Evolutionary conservation across 257 asterid species (phyloP).

Genomic region (Phtheirospermum japonicum): DNA sequence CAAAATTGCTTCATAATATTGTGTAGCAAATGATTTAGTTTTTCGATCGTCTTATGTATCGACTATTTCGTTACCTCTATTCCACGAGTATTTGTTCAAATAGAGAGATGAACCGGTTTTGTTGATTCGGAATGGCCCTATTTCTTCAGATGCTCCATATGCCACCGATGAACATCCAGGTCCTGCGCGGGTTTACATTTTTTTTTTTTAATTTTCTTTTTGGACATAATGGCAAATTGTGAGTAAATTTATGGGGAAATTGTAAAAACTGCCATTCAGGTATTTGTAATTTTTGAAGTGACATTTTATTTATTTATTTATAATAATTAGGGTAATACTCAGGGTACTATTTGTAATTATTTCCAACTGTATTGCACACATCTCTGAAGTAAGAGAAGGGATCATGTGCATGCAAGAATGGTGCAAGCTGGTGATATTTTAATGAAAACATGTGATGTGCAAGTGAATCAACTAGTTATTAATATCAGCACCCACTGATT

Average conservation of each 20-base stretch:
- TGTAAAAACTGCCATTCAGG: no score
- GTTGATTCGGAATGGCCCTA: conserved; percentile 77
- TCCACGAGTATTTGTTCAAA: conserved; percentile 73
- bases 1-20: no score
- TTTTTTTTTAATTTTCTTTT: no score
- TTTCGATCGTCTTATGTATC: no score
- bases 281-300: no score
- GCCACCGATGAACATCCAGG: conserved; percentile 95
- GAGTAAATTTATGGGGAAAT: no score
- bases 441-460: neutral
- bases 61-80: conserved; percentile 45
- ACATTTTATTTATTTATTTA: no score
- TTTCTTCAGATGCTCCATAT: conserved; percentile 90
- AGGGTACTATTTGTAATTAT: no score
- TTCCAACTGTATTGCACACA: neutral
- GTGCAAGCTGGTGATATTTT: neutral
- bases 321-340: no score
- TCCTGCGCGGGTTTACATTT: conserved; percentile 45
- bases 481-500: neutral
- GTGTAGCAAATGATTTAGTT: neutral
- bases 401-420: neutral
- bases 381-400: neutral
- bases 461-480: neutral
- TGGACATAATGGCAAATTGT: no score
- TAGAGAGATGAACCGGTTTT: conserved; percentile 61